A percentile compares a stretch with the other conserved stretches of the same genome.
Conservation (phyloP, 441 rosid species). For the Macaranga tanarius region DNA sequence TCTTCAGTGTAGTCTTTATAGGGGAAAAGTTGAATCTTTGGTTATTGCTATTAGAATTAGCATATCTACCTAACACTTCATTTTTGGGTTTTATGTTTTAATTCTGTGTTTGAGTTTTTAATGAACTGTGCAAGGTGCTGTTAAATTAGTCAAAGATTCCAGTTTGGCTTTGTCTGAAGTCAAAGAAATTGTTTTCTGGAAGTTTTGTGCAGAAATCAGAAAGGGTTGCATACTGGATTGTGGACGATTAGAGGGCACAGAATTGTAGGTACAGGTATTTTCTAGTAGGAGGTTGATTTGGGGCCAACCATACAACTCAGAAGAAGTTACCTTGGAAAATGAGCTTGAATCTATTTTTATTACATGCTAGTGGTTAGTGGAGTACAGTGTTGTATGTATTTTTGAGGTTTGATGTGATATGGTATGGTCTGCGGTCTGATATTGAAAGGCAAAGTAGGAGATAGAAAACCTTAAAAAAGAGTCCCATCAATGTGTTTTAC, state of each 20-base stretch:
- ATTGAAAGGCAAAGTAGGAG: background rate
- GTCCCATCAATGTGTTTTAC: background rate
- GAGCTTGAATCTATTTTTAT: background rate
- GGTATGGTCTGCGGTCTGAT: background rate
- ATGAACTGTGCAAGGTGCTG: background rate
- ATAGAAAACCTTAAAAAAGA: background rate
- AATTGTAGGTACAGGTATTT: background rate
- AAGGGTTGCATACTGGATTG: background rate
- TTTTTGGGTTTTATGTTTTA: background rate
- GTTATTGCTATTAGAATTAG: background rate
- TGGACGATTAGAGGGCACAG: background rate
- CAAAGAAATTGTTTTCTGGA: background rate
- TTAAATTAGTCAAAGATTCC: background rate
- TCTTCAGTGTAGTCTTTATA: background rate
- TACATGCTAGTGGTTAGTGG: background rate
- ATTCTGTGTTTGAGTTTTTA: background rate
- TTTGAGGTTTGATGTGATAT: constrained; percentile 3
- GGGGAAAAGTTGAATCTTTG: background rate
- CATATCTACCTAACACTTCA: background rate
- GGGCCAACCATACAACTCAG: background rate
- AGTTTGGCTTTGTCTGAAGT: background rate
- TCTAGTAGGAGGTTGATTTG: background rate
- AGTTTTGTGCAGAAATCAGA: background rate
- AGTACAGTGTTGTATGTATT: background rate
- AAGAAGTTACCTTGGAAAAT: background rate